These are phyloP conservation scores for Apostasia shenzhenica DNA, from an alignment of 106 monocot species.

Conservation along the genomic window DNA sequence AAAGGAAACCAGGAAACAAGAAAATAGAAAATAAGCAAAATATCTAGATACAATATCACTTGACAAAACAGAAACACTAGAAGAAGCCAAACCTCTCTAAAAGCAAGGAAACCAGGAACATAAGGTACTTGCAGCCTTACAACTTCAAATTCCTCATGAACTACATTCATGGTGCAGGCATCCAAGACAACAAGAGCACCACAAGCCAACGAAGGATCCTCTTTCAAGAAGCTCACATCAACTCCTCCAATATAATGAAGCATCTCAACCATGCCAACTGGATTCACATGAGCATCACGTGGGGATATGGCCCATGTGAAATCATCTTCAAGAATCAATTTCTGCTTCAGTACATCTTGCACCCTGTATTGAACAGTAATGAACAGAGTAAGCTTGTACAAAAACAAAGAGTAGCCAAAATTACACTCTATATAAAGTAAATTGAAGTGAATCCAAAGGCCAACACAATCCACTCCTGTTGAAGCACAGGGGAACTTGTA, in stretches of 20 bases:
- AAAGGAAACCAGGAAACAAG: no score
- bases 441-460: no score
- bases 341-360: conserved; percentile 59
- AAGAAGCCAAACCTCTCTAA: conserved; percentile 53
- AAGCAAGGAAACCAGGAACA: conserved; percentile 86
- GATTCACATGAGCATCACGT: neutral
- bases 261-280: neutral
- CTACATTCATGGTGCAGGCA: conserved; percentile 40
- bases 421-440: no score
- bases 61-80: neutral
- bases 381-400: neutral
- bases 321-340: conserved; percentile 56
- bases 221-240: conserved; percentile 82
- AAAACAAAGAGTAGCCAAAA: no score
- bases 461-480: no score
- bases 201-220: conserved; percentile 61
- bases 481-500: no score
- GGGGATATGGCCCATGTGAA: conserved; percentile 48
- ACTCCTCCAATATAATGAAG: conserved; percentile 75
- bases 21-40: neutral
- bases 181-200: conserved; percentile 73
- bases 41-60: neutral
- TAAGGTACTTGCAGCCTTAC: conserved; percentile 59
- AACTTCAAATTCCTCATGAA: conserved; percentile 61
- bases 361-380: conserved; percentile 19